Conservation (phyloP, 2,329 filamentous ascomycete species). For the Cytospora chrysosperma region DNA sequence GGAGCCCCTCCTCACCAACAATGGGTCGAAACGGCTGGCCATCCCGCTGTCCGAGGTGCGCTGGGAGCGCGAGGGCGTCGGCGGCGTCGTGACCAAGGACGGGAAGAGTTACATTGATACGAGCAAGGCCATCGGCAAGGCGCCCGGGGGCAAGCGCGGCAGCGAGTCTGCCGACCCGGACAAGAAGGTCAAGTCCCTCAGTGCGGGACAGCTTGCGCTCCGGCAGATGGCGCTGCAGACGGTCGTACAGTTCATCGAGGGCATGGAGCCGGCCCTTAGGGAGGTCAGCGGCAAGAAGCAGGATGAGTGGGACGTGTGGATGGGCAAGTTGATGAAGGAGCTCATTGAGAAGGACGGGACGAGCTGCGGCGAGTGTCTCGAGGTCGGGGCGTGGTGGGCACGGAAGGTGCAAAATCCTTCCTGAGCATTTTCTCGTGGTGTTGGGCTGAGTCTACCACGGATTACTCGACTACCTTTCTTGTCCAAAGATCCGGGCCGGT, state of each 20-base stretch:
- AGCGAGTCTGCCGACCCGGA: slow-evolving; percentile 31
- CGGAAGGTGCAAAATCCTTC: slow-evolving; percentile 58
- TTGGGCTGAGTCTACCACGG: not conserved
- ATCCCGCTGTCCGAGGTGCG: slow-evolving; percentile 81
- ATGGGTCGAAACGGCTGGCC: slow-evolving; percentile 76
- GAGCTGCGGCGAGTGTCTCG: slow-evolving; percentile 81
- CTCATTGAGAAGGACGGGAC: slow-evolving; percentile 76
- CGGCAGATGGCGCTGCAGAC: slow-evolving; percentile 78
- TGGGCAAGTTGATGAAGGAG: slow-evolving; percentile 81
- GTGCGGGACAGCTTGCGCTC: slow-evolving; percentile 68
- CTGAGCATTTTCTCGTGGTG: not conserved
- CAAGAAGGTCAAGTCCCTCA: slow-evolving; percentile 53
- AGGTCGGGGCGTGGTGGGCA: slow-evolving; percentile 83
- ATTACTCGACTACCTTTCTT: not conserved
- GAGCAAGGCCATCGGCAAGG: slow-evolving; percentile 44
- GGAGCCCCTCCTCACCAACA: slow-evolving; percentile 67
- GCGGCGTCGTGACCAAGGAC: slow-evolving; percentile 60
- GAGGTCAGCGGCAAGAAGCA: slow-evolving; percentile 83
- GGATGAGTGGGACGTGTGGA: slow-evolving; percentile 92
- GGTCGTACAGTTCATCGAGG: slow-evolving; percentile 80
- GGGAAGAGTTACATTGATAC: slow-evolving; percentile 60
- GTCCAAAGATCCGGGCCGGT: not conserved
- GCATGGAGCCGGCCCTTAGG: slow-evolving; percentile 77
- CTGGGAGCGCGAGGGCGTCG: slow-evolving; percentile 79
- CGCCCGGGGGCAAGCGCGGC: slow-evolving; percentile 31